These are phyloP conservation scores for Tolypocladium album DNA, from an alignment of 2,329 filamentous ascomycete species.

Conservation along the genomic window DNA sequence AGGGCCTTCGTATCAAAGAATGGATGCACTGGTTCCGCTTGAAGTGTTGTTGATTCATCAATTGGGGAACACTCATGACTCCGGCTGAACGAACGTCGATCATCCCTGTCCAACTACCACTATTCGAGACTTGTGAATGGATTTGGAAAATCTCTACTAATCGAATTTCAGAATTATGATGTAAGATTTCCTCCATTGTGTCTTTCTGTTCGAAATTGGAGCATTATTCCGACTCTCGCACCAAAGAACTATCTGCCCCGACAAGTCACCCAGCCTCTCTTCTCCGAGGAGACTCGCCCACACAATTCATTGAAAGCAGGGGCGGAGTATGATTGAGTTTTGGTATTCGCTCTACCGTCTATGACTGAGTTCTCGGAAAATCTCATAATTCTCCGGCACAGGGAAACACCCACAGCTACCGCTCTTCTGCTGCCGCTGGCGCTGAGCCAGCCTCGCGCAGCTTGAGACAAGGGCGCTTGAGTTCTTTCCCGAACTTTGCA, in stretches of 20 bases:
- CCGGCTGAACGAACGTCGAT: not conserved
- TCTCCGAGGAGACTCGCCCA: not conserved
- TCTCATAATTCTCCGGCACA: not conserved
- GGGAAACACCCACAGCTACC: not conserved
- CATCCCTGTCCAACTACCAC: not conserved
- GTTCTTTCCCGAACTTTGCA: not conserved
- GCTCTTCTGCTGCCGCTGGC: not conserved
- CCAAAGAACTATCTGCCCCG: not conserved
- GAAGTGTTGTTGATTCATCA: too few relatives aligned
- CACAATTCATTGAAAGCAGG: not conserved
- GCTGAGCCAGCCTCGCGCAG: not conserved
- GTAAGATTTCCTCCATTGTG: not conserved
- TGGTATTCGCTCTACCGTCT: not conserved
- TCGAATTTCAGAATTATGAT: too few relatives aligned
- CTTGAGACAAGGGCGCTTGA: not conserved
- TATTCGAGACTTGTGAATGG: not conserved
- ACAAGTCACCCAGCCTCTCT: not conserved
- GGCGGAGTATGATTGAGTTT: not conserved
- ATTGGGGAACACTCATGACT: not conserved
- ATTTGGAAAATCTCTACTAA: not conserved
- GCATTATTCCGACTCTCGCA: not conserved
- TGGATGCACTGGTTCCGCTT: not conserved
- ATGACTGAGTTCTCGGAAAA: not conserved
- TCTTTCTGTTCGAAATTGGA: not conserved
- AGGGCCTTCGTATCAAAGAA: too few relatives aligned